Conservation (phyloP, 257 asterid species). For the Eustoma russellianum region DNA sequence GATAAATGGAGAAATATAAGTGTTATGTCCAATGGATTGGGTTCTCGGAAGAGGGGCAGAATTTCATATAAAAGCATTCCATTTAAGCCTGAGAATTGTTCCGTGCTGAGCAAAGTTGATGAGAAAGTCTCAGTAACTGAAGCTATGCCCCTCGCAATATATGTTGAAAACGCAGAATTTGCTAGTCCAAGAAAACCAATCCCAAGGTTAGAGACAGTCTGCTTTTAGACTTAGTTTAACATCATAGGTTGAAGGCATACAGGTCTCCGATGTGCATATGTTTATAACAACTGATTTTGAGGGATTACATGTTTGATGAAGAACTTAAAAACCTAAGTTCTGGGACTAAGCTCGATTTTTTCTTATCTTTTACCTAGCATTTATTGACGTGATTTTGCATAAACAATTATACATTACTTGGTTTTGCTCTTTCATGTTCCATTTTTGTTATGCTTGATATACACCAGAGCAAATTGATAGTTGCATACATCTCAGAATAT, state of each 20-base stretch:
- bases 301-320: background rate
- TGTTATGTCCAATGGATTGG: conserved; percentile 68
- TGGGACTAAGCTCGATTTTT: background rate
- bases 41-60: conserved; percentile 70
- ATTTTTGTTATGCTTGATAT: background rate
- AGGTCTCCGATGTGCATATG: background rate
- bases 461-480: background rate
- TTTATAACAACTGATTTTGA: background rate
- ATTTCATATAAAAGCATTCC: conserved; percentile 27
- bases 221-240: background rate
- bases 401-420: no score
- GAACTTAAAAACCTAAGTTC: background rate
- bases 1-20: conserved; percentile 93
- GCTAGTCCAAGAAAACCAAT: conserved; percentile 26
- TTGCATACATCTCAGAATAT: background rate
- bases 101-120: conserved; percentile 11
- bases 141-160: conserved; percentile 23
- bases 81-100: conserved; percentile 37
- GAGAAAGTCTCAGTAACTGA: conserved; percentile 32
- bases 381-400: no score
- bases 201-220: conserved; percentile 35
- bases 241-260: background rate
- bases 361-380: no score
- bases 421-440: background rate
- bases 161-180: conserved; percentile 25